phyloP scores from a whole-genome alignment of 495 filamentous ascomycete genomes.

The Hyaloscypha finlandica region DNA sequence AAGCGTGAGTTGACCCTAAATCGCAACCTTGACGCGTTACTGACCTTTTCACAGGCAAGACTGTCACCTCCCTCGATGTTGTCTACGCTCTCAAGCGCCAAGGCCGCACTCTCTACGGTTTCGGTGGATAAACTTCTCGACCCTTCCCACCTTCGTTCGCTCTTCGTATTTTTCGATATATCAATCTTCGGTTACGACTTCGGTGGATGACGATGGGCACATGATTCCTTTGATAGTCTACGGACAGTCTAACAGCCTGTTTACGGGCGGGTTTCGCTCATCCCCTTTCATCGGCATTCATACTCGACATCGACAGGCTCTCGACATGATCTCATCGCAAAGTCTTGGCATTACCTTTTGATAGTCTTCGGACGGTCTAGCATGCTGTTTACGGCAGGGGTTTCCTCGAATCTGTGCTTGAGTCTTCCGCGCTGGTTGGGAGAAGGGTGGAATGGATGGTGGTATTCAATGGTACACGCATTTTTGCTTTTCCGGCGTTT shows the following conservation, averaged over 20 bases:
- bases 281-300: slow-evolving; percentile 22
- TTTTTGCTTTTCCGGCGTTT: slow-evolving; percentile 22
- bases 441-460: slow-evolving; percentile 10
- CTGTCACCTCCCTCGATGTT: slow-evolving; percentile 89
- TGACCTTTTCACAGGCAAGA: slow-evolving; percentile 55
- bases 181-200: slow-evolving; percentile 22
- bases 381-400: slow-evolving; percentile 38
- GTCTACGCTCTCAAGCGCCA: slow-evolving; percentile 96
- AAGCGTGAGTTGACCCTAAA: slow-evolving; percentile 1
- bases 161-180: slow-evolving; percentile 22
- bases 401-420: slow-evolving; percentile 22
- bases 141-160: slow-evolving; percentile 15
- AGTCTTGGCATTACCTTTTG: slow-evolving; percentile 30
- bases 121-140: slow-evolving; percentile 77
- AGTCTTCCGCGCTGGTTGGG: slow-evolving; percentile 27
- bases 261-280: slow-evolving; percentile 37
- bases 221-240: slow-evolving; percentile 39
- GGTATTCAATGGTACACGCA: slow-evolving; percentile 12
- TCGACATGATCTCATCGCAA: slow-evolving; percentile 25
- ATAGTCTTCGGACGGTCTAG: slow-evolving; percentile 37
- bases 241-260: slow-evolving; percentile 37
- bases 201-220: slow-evolving; percentile 23
- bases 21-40: background rate
- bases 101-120: slow-evolving; percentile 95
- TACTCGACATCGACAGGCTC: slow-evolving; percentile 18